These are phyloP conservation scores for Dittrichia graveolens DNA, from an alignment of 129 eudicot genomes.

Conservation along the genomic window DNA sequence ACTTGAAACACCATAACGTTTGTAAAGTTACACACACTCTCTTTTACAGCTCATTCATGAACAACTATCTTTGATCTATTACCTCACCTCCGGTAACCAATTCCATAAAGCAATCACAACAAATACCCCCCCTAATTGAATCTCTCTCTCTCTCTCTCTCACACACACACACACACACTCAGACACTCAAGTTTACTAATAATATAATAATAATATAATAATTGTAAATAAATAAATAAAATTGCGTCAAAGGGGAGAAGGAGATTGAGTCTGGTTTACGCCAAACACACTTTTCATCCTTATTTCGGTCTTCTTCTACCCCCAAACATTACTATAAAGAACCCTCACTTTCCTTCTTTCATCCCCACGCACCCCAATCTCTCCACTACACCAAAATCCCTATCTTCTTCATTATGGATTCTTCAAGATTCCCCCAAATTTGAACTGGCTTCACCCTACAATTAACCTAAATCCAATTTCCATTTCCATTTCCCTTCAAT, in stretches of 20 bases:
- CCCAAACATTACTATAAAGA: slow-evolving; percentile 41
- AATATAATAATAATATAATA: not conserved
- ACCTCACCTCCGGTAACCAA: too few species aligned
- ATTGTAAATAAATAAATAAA: not conserved
- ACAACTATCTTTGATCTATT: too few species aligned
- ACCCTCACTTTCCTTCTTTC: slow-evolving; percentile 47
- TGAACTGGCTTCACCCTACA: slow-evolving; percentile 8
- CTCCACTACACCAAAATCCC: not conserved
- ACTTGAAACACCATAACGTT: too few species aligned
- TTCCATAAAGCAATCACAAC: too few species aligned
- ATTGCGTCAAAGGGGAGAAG: slow-evolving; percentile 56
- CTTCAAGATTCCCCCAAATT: not conserved
- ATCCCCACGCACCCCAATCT: slow-evolving; percentile 1
- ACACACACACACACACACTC: too few species aligned
- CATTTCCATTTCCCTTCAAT: not conserved
- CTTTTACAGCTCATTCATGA: too few species aligned
- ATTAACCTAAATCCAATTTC: not conserved
- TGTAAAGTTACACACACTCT: too few species aligned
- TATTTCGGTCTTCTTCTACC: slow-evolving; percentile 44
- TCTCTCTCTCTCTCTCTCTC: too few species aligned
- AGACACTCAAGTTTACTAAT: too few species aligned
- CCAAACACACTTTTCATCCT: slow-evolving; percentile 52
- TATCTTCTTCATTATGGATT: not conserved
- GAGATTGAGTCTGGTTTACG: slow-evolving; percentile 87
- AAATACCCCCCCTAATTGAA: too few species aligned